phyloP scores from a whole-genome alignment of 2,329 filamentous ascomycete species.

The Penicillium italicum region DNA sequence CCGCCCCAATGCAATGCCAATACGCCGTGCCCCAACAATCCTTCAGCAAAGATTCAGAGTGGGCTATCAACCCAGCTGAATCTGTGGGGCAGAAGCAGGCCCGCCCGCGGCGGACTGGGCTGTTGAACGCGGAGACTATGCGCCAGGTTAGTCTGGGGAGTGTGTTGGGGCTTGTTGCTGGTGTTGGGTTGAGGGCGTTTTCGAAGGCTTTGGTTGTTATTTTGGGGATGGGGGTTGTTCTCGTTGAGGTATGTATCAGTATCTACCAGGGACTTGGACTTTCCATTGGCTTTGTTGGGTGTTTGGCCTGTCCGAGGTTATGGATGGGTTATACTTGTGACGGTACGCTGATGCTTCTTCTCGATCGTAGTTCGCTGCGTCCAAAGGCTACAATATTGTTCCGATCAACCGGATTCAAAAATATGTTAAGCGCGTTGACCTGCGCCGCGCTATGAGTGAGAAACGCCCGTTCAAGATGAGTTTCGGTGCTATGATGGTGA shows the following conservation, averaged over 20 bases:
- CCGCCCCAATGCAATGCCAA: slow-evolving; percentile 38
- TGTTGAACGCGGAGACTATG: slow-evolving; percentile 37
- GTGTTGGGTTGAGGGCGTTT: slow-evolving; percentile 44
- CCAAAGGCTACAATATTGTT: slow-evolving; percentile 46
- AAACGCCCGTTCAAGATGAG: slow-evolving; percentile 47
- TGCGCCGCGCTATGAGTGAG: slow-evolving; percentile 37
- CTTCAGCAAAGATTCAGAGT: slow-evolving; percentile 15
- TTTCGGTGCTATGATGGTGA: slow-evolving; percentile 45
- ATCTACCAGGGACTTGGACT: neutral
- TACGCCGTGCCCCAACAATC: slow-evolving; percentile 25
- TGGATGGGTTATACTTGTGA: neutral
- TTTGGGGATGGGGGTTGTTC: slow-evolving; percentile 43
- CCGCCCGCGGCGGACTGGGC: slow-evolving; percentile 12
- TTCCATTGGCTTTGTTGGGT: neutral
- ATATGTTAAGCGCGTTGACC: slow-evolving; percentile 41
- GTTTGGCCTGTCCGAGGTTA: neutral
- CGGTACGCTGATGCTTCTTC: slow-evolving; percentile 1
- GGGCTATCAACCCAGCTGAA: slow-evolving; percentile 27
- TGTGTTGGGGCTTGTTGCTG: slow-evolving; percentile 43
- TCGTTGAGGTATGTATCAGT: slow-evolving; percentile 39
- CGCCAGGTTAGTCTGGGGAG: slow-evolving; percentile 47
- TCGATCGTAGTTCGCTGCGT: slow-evolving; percentile 40
- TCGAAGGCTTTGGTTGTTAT: slow-evolving; percentile 44
- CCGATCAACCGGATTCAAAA: slow-evolving; percentile 41
- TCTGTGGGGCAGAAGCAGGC: slow-evolving; percentile 27